Base-by-base conservation (phyloP, 2,329 filamentous ascomycete genomes). In the Aureobasidium leucospermi region DNA sequence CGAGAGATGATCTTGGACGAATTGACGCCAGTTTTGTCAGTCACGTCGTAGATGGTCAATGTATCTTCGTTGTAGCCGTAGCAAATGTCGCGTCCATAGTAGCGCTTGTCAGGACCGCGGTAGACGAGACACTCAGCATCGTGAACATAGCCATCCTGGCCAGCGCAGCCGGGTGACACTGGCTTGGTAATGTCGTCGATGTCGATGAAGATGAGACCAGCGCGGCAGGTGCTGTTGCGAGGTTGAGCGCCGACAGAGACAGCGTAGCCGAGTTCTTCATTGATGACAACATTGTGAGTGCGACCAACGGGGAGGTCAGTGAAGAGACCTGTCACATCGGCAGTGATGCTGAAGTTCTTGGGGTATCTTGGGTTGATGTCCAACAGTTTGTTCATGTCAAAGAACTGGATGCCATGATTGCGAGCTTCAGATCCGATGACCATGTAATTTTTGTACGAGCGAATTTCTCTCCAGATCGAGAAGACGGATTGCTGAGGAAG, bases 341-440 rank as follows among this genome's bases (percentile, higher is more conserved):
- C 58, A 66, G 60, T 61, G n/a, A 75, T 55, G 29, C 51, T 75
- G 63, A 80, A 81, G 42, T 67, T 74, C 15, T 68, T 71, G 5
- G 74, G 78, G 28, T 62, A 69, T 2, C 68, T 70, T 1, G 76
- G 75, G 68, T 78, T 72, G 60, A 82, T 67, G 39, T 71, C 70
- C 58, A 81, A 72, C n/a, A 83, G 73, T 73, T 78, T 84, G 65
- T 74, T 78, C 79, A 85, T 78, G 70, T 86, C 83, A 66, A 86
- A 86, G 39, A 85, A 78, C 70, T 85, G 83, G 48, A 86, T 78
- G 36, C 80, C 79, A 69, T 85, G 83, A 64, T 74, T 68, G 45
- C 67, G 65, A 36, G 79, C 77, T 63, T 79, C 77, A n/a, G 66
- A 59, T 53, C 75, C 76, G 53, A 78, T 76, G 61, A 77, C 70